Conservation (phyloP, 2,329 filamentous ascomycete genomes). For the Leptographium procerum region DNA sequence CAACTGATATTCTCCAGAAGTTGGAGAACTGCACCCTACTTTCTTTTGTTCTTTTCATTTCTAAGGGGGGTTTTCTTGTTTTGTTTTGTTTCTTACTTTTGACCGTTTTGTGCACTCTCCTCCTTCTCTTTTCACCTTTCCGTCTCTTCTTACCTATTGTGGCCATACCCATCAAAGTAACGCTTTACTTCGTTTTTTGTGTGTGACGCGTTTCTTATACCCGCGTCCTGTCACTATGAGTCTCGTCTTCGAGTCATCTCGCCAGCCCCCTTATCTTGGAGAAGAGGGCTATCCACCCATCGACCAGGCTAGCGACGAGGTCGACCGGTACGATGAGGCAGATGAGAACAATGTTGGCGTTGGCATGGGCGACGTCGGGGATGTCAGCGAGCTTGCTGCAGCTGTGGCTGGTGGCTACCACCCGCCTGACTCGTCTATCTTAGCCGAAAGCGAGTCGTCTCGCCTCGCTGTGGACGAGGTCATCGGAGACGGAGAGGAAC, state of each 20-base stretch:
- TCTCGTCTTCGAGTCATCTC: constrained; percentile 13
- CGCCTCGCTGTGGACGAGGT: constrained; percentile 6
- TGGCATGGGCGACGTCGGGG: constrained; percentile 8
- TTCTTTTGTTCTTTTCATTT: background rate
- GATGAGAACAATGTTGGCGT: constrained; percentile 5
- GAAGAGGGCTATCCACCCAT: constrained; percentile 16
- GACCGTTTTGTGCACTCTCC: background rate
- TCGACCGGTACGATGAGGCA: constrained; percentile 9
- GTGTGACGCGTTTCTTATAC: background rate
- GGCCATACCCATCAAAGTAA: background rate
- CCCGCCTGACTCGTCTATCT: constrained; percentile 8
- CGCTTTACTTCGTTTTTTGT: background rate
- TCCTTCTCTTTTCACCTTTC: background rate
- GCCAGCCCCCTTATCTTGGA: constrained; percentile 9
- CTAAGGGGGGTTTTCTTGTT: background rate
- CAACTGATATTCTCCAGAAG: too few relatives aligned
- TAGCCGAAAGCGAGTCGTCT: constrained; percentile 11
- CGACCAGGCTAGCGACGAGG: constrained; percentile 13
- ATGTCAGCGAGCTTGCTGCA: constrained; percentile 11
- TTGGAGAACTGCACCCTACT: too few relatives aligned
- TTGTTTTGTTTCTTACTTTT: background rate
- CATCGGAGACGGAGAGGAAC: background rate
- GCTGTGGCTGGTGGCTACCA: constrained; percentile 11
- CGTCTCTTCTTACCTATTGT: background rate
- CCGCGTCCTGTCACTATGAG: constrained; percentile 11